Evolutionary conservation across 2,329 filamentous ascomycete species (phyloP), one percentile per base, ranked within the genome.

Genomic region (Fusarium algeriense): DNA sequence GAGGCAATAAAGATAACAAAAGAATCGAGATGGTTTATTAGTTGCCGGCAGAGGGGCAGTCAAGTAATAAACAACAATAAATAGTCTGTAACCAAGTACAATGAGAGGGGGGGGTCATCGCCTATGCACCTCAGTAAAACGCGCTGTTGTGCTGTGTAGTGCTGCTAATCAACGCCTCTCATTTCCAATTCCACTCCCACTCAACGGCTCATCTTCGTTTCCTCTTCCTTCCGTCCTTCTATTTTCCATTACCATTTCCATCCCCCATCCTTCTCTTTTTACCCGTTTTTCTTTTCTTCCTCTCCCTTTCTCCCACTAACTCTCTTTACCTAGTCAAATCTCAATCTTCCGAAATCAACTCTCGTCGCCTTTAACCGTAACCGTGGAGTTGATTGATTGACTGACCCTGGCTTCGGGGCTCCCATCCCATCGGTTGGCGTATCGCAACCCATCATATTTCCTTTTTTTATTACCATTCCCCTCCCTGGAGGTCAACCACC

Each of bases 391-490:
- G 45, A 59, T 71, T 60, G 34, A 43, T 72, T 53, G 57, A 55
- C 52, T 45, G 52, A 73, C 69, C 74, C 71, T 69, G 57, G 60
- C 46, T 71, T 67, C 59, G 32, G 55, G 63, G 62, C 55, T 59
- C 62, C 58, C 32, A 63, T 38, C 63, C 26, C 62, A 63, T 67
- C 56, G 63, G 49, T 34, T 55, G 43, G 44, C 46, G 61, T 59
- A 45, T 61, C 46, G 64, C 59, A 67, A 48, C 48, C 52, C 41
- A 41, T 60, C 45, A 62, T 61, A 67, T 67, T 67, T 67, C 57
- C 62, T 70, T 66, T 75, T 75, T 76, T 76, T 62, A 75, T 76
- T 76, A 71, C 75, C 55, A 73, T 74, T 73, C 43, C 72, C 69
- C 74, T 76, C 74, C 74, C 74, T 74, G 60, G 56, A 63, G 64